Conservation (phyloP, 371 early-diverging fungal genomes). For the Apophysomyces elegans region DNA sequence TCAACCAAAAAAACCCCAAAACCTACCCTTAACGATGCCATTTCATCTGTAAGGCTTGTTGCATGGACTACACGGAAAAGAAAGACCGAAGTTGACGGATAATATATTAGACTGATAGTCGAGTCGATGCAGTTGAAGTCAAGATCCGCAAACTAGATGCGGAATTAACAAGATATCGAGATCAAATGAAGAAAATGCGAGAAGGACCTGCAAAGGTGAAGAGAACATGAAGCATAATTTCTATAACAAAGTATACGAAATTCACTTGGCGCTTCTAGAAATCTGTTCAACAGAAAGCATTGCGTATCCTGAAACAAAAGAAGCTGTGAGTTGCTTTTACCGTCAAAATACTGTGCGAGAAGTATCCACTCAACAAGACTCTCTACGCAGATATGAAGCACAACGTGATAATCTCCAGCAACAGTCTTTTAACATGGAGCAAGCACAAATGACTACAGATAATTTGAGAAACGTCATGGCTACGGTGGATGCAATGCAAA, state of each 20-base stretch:
- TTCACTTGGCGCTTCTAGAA: conserved; percentile 53
- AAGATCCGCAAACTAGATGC: conserved; percentile 94
- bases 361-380: not conserved
- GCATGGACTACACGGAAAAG: not conserved
- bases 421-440: conserved; percentile 98
- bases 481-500: conserved; percentile 94
- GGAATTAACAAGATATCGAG: conserved; percentile 87
- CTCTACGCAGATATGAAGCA: conserved; percentile 72
- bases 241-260: not conserved
- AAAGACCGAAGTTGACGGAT: too few species aligned
- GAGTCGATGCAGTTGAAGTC: conserved; percentile 87
- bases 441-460: conserved; percentile 92
- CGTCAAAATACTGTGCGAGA: not conserved
- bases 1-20: conserved; percentile 42
- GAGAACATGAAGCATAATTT: not conserved
- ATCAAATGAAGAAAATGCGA: conserved; percentile 92
- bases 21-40: conserved; percentile 48
- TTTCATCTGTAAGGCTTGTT: conserved; percentile 33
- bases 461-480: conserved; percentile 92
- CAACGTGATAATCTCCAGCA: conserved; percentile 93
- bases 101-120: conserved; percentile 71
- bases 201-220: conserved; percentile 89
- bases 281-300: conserved; percentile 87
- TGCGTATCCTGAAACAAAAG: conserved; percentile 90
- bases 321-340: conserved; percentile 65